phyloP scores from a whole-genome alignment of 179 eudicot species.

The Actinidia polygama region DNA sequence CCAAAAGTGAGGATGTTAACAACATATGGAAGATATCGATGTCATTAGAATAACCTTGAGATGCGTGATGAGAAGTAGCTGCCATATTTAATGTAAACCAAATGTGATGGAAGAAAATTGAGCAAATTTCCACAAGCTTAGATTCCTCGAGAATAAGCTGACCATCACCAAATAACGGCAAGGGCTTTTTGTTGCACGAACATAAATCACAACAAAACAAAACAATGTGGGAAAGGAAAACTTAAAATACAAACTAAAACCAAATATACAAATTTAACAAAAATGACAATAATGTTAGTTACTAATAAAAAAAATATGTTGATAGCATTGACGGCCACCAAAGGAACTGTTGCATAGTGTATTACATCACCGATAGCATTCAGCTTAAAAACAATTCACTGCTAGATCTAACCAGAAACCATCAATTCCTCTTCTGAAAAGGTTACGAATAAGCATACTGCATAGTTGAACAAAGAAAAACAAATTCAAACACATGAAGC shows the following conservation, averaged over 20 bases:
- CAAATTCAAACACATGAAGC: neutral
- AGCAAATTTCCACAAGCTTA: neutral
- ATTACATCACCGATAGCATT: neutral
- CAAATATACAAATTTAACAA: neutral
- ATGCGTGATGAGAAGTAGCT: neutral
- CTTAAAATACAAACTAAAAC: neutral
- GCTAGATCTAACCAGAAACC: neutral
- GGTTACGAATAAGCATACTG: neutral
- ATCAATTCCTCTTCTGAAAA: neutral
- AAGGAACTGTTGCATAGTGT: neutral
- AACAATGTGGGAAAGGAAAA: neutral
- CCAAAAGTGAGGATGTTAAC: neutral
- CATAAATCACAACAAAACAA: neutral
- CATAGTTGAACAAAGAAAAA: neutral
- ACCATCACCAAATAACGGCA: conserved; percentile 9
- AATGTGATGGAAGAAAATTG: neutral
- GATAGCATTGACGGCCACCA: neutral
- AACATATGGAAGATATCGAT: neutral
- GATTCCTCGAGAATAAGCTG: neutral
- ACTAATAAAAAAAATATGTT: neutral
- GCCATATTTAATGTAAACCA: neutral
- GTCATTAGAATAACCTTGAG: neutral
- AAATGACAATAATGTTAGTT: neutral
- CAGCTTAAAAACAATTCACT: neutral
- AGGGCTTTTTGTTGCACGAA: neutral